A percentile compares a stretch with the other conserved stretches of the same genome.
These are phyloP conservation scores for Podila epigama DNA, from an alignment of 192 early-diverging fungal species.

Conservation along the genomic window DNA sequence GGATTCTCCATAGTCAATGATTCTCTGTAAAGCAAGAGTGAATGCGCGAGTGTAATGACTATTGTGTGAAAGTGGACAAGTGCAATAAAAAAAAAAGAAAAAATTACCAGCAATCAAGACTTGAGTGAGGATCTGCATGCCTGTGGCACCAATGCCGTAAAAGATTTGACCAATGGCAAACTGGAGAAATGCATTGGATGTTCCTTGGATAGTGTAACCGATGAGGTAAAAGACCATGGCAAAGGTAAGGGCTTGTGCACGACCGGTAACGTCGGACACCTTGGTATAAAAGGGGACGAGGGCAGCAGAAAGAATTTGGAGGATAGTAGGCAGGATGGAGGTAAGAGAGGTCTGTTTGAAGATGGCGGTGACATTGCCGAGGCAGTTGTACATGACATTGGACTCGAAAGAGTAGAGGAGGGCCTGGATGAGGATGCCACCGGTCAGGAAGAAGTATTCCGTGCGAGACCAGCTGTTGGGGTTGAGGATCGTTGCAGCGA, in stretches of 20 bases:
- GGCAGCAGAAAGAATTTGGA: slow-evolving; percentile 1
- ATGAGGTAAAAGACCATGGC: slow-evolving; percentile 5
- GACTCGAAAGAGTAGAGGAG: slow-evolving; percentile 1
- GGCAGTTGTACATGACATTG: neutral
- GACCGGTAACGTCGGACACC: slow-evolving; percentile 13
- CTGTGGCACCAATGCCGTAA: neutral
- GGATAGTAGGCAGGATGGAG: slow-evolving; percentile 2
- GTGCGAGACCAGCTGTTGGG: neutral
- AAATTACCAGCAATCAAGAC: slow-evolving; percentile 12
- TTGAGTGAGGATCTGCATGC: neutral
- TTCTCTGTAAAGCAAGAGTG: no score
- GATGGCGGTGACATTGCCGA: neutral
- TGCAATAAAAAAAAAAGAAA: neutral
- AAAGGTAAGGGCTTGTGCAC: slow-evolving; percentile 1
- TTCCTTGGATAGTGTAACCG: slow-evolving; percentile 2
- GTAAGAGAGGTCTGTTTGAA: slow-evolving; percentile 1
- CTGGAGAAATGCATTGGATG: slow-evolving; percentile 4
- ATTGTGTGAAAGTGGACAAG: neutral
- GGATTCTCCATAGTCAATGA: no score
- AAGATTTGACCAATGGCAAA: neutral
- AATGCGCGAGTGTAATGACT: no score
- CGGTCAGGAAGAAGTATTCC: neutral
- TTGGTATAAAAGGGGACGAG: slow-evolving; percentile 13
- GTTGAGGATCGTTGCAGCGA: neutral
- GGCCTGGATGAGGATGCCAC: neutral